Percentiles rank a stretch among this genome's conserved stretches.
Conservation (phyloP, 73 alveolate genomes). For the Paraurostyla sp. region DNA sequence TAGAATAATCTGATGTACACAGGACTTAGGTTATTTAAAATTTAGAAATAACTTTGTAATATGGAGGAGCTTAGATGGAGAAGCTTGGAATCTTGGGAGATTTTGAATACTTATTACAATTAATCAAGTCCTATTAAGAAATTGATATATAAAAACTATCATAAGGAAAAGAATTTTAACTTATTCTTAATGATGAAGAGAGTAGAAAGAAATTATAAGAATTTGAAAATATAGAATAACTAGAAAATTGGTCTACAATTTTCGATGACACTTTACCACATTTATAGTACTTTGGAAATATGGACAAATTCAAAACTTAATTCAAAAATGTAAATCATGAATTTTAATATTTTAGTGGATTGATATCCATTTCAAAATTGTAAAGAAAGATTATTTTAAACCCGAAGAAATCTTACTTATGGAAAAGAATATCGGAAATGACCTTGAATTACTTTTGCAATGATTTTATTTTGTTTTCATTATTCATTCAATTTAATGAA, state of each 20-base stretch:
- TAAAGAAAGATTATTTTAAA: too few species aligned
- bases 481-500: too few species aligned
- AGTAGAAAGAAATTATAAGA: background rate
- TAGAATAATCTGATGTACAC: background rate
- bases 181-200: background rate
- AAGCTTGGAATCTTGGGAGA: background rate
- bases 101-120: background rate
- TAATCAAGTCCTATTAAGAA: background rate
- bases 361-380: too few species aligned
- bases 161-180: background rate
- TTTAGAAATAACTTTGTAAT: background rate
- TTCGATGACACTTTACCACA: background rate
- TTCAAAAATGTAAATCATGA: too few species aligned
- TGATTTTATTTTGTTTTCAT: too few species aligned
- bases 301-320: slow-evolving; percentile 9
- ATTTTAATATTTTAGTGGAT: too few species aligned
- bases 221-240: background rate
- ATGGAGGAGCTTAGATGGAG: background rate
- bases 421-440: too few species aligned
- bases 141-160: background rate
- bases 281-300: background rate
- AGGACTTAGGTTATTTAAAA: background rate
- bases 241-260: background rate
- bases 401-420: too few species aligned
- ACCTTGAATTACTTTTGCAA: too few species aligned